Evolutionary conservation across 1,284 basidiomycete genomes (phyloP), one percentile per base, ranked within the genome.

Genomic region (Singerocomus inundabilis): DNA sequence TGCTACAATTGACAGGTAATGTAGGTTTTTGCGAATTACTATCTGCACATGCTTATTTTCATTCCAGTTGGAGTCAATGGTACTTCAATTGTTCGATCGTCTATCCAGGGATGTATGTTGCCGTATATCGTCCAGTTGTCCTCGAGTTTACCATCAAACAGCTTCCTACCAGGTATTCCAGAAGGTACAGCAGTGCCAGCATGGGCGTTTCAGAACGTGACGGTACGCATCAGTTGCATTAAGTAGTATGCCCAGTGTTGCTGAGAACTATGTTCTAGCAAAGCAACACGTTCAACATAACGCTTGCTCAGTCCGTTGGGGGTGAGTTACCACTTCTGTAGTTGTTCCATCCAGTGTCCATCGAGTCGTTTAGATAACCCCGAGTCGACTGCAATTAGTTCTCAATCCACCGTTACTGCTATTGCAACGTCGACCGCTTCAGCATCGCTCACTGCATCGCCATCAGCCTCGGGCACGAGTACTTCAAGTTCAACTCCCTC

Each of bases 191-290:
- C 53, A 1, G 42, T 72, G 3, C 67, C 67, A 21, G 48, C 55
- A 8, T 69, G 67, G 67, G 69, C 68, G 4, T 69, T 58, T 37
- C 56, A 67, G 45, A 53, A 67, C 5, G 61, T 69, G 44, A 51
- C 54, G 24, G 66, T 70, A 57, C 30, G 66, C n/a, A 16, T 37
- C 1, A 32, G 29, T 37, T 30, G 4, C 8, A 18, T 30, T 3
- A 0, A 1, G 5, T 8, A 15, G n/a, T n/a, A n/a, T n/a, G n/a
- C n/a, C n/a, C n/a, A n/a, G n/a, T n/a, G n/a, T n/a, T 48, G 7
- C 26, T 57, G 33, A 56, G 5, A 4, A 8, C 48, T 25, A 33
- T n/a, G 30, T 43, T 53, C 13, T 25, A 66, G 67, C 21, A n/a
- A 9, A 51, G 41, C 16, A 12, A 51, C 21, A 0, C 8, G 6